These are phyloP conservation scores for Fusarium phyllophilum DNA, from an alignment of 2,329 filamentous ascomycete species.

Conservation along the genomic window DNA sequence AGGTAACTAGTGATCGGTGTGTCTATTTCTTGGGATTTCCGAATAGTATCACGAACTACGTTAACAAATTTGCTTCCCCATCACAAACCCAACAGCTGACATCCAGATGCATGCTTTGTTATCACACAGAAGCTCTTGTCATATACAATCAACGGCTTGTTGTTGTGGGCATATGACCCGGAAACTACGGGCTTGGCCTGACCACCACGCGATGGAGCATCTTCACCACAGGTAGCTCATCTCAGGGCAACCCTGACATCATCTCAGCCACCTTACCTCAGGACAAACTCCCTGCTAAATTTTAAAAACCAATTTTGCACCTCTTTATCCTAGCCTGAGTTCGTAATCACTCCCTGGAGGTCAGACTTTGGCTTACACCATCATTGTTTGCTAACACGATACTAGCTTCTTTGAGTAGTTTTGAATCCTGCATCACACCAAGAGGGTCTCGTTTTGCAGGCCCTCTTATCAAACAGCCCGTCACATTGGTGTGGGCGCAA, in stretches of 20 bases:
- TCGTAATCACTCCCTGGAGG: background rate
- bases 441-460: conserved; percentile 1
- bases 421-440: background rate
- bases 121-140: background rate
- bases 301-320: background rate
- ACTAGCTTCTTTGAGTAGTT: conserved; percentile 19
- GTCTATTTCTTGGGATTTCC: background rate
- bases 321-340: background rate
- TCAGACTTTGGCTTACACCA: conserved; percentile 29
- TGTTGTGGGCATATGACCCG: background rate
- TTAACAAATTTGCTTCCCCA: background rate
- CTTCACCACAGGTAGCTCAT: background rate
- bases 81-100: background rate
- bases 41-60: conserved; percentile 8
- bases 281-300: background rate
- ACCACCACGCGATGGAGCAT: conserved; percentile 7
- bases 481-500: background rate
- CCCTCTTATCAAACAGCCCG: background rate
- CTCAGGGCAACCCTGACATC: conserved; percentile 5
- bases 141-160: background rate
- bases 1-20: background rate
- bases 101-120: background rate
- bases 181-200: background rate
- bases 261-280: background rate
- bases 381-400: conserved; percentile 9